A percentile compares a stretch with the other conserved stretches of the same genome.
phyloP scores from a whole-genome alignment of 164 flowering plant species.

The Magnolia officinalis region DNA sequence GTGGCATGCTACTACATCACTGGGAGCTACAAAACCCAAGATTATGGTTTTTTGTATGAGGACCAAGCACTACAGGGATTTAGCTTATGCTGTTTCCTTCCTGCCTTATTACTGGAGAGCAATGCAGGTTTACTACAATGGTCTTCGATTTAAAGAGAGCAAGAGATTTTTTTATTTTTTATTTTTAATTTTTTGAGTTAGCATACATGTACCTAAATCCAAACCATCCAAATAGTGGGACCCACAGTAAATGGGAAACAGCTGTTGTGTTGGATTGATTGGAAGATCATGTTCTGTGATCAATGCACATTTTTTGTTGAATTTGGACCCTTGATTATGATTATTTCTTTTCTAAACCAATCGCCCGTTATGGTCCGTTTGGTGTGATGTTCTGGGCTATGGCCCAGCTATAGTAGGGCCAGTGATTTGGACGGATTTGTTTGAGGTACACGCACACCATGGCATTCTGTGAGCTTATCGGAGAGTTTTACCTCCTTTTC shows the following conservation, averaged over 20 bases:
- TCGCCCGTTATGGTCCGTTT: neutral
- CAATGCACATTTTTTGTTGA: neutral
- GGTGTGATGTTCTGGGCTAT: neutral
- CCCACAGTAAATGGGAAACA: neutral
- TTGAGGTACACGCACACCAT: no score
- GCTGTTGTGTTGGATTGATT: neutral
- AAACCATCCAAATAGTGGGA: neutral
- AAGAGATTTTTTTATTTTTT: no score
- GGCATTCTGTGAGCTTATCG: no score
- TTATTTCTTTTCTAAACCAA: neutral
- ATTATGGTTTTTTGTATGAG: constrained; percentile 80
- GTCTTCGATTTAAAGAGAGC: neutral
- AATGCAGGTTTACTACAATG: constrained; percentile 65
- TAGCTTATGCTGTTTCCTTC: constrained; percentile 94
- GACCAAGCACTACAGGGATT: constrained; percentile 67
- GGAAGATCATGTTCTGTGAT: neutral
- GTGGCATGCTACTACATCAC: constrained; percentile 93
- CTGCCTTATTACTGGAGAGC: constrained; percentile 98
- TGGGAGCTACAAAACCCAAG: constrained; percentile 88
- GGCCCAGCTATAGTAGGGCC: neutral
- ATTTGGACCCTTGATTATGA: neutral
- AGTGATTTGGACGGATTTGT: neutral
- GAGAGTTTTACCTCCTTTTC: neutral
- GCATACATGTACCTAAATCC: neutral
- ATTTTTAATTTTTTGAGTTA: no score